Evolutionary conservation across 805 yeast species (phyloP).

Genomic region (Ogataea siamensis): DNA sequence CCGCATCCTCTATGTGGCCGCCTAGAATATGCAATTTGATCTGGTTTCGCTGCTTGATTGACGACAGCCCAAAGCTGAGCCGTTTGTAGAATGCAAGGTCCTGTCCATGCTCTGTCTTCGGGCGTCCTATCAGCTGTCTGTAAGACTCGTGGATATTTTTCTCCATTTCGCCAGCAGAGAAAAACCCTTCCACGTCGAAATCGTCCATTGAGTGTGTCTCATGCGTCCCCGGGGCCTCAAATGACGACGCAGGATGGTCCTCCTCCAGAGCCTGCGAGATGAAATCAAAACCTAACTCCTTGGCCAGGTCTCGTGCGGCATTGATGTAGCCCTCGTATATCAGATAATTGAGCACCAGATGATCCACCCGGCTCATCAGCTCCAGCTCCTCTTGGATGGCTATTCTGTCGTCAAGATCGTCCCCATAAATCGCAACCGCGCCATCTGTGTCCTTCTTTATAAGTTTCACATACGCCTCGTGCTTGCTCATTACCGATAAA

Average conservation of each 20-base stretch:
- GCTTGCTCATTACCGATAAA: constrained; percentile 3
- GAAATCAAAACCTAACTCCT: constrained; percentile 45
- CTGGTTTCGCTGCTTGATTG: constrained; percentile 50
- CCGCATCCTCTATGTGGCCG: constrained; percentile 62
- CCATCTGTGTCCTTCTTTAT: constrained; percentile 1
- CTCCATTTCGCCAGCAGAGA: constrained; percentile 14
- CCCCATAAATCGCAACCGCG: background rate
- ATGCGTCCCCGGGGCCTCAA: background rate
- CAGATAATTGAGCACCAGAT: constrained; percentile 66
- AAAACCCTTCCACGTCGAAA: constrained; percentile 6
- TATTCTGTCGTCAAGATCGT: constrained; percentile 3
- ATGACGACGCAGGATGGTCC: background rate
- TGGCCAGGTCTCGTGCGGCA: constrained; percentile 60
- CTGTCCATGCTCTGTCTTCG: constrained; percentile 2
- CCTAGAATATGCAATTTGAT: constrained; percentile 52
- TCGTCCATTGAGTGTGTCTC: constrained; percentile 27
- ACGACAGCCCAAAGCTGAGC: constrained; percentile 41
- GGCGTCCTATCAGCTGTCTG: constrained; percentile 9
- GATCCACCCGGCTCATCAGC: constrained; percentile 39
- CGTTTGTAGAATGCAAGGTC: constrained; percentile 19
- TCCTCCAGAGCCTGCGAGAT: constrained; percentile 8
- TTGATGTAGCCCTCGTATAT: constrained; percentile 75
- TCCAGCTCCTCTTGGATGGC: constrained; percentile 12
- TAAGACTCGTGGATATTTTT: constrained; percentile 16
- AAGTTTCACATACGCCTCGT: constrained; percentile 7